These are phyloP conservation scores for Prinsepia uniflora DNA, from an alignment of 306 rosid genomes.

Conservation along the genomic window DNA sequence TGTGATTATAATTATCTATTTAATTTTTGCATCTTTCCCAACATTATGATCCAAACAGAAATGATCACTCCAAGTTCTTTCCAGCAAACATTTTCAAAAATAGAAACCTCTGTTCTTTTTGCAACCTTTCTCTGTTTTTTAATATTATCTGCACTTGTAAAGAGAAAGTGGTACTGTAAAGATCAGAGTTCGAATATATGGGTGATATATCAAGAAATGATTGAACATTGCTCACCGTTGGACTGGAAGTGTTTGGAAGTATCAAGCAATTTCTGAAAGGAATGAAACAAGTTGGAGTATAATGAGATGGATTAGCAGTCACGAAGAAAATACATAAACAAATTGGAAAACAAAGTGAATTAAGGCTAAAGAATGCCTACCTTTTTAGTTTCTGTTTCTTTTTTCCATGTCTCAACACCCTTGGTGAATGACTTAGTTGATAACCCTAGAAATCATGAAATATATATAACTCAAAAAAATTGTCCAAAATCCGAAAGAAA, in stretches of 20 bases:
- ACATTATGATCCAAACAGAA: conserved; percentile 67
- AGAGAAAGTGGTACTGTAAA: not conserved
- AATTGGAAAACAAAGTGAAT: conserved; percentile 9
- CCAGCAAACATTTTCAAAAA: conserved; percentile 52
- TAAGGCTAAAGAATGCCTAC: conserved; percentile 24
- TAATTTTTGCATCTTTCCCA: no score
- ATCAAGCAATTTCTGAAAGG: conserved; percentile 39
- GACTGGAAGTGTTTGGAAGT: conserved; percentile 40
- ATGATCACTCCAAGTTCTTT: conserved; percentile 58
- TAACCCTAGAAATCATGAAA: conserved; percentile 42
- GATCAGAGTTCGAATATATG: not conserved
- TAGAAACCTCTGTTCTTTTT: conserved; percentile 26
- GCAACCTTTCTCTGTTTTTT: conserved; percentile 34
- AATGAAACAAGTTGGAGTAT: not conserved
- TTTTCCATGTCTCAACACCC: conserved; percentile 70
- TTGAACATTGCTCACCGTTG: conserved; percentile 35
- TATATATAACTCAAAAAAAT: not conserved
- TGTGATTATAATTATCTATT: no score
- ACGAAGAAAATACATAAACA: conserved; percentile 21
- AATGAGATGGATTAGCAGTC: not conserved
- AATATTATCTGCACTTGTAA: conserved; percentile 33
- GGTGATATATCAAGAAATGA: not conserved
- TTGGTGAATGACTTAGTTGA: conserved; percentile 63
- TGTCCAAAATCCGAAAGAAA: not conserved
- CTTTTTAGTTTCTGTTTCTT: conserved; percentile 59